Base-by-base conservation (phyloP, 2,329 filamentous ascomycete species). In the Xenosphaeropsis pyriputrescens region DNA sequence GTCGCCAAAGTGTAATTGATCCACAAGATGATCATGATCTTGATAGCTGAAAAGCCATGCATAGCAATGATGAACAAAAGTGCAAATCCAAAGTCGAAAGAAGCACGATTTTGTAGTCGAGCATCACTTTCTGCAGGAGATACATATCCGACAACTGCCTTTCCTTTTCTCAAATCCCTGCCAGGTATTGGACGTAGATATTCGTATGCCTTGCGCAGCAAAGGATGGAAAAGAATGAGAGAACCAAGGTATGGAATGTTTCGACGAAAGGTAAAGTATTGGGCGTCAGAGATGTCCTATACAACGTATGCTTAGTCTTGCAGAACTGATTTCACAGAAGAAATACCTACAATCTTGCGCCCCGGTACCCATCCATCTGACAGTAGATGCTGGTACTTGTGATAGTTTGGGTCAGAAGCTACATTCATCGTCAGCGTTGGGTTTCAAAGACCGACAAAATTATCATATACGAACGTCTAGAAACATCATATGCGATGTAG, bases 291-390 rank as follows among this genome's bases (percentile, higher is more conserved):
- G 45, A 86, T 77, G 61, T 98, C 91, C 80, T 86, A 44, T 3
- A 17, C 13, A 29, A 16, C 8, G 8, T 26, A 26, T 9, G 8
- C 22, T 26, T 26, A 26, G 22, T 26, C 8, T 26, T 26, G 22
- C 8, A 26, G 8, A 26, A 26, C 30, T 18, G 9, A 13, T 13
- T 12, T 7, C 2, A 14, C 18, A 11, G 8, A 15, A 35, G 33
- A 7, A 18, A 47, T 49, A 57, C 74, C 51, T 67, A 85, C 82
- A 44, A 96, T 85, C 68, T 85, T 85, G 41, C 89, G 81, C 18
- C 89, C 89, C 6, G 81, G 82, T 40, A 98, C 82, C 91, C 91
- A 98, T 48, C 91, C 93, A 7, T 76, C 68, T 2, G 75, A 77
- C 13, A 98, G 70, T 30, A 79, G 64, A 42, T 65, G 64, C 43